Evolutionary conservation across 208 protist species (phyloP).

Genomic region (Leishmania mexicana): DNA sequence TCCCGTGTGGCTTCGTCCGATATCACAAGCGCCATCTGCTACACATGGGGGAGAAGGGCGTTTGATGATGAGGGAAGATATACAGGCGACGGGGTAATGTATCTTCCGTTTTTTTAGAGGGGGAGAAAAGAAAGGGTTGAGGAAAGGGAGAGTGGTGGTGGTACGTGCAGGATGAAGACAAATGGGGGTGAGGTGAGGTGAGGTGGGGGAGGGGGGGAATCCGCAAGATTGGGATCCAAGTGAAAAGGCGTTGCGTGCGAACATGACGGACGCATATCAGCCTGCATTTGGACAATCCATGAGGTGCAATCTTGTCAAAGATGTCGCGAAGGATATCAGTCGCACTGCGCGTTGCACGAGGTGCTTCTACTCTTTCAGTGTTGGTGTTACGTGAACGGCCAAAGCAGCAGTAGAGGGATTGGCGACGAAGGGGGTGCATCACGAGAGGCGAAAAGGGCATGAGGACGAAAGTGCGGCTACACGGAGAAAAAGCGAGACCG

Average conservation of each 20-base stretch:
- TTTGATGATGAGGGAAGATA: background rate
- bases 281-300: background rate
- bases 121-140: background rate
- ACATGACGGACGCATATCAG: background rate
- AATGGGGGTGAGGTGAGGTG: background rate
- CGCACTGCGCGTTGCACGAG: background rate
- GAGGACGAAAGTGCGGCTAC: background rate
- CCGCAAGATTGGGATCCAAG: background rate
- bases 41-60: no score
- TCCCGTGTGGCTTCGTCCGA: constrained; percentile 61
- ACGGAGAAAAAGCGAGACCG: constrained; percentile 11
- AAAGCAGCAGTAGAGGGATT: background rate
- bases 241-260: background rate
- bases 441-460: constrained; percentile 3
- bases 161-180: background rate
- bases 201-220: background rate
- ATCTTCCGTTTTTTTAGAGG: background rate
- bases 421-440: background rate
- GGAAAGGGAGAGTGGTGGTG: background rate
- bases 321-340: background rate
- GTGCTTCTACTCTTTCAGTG: background rate
- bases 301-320: no score
- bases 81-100: background rate
- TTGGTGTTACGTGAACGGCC: background rate
- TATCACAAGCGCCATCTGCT: constrained; percentile 71